Percentiles rank a stretch among this genome's conserved stretches.
Evolutionary conservation across 495 filamentous ascomycete species (phyloP).

Genomic region (Xylaria intraflava): DNA sequence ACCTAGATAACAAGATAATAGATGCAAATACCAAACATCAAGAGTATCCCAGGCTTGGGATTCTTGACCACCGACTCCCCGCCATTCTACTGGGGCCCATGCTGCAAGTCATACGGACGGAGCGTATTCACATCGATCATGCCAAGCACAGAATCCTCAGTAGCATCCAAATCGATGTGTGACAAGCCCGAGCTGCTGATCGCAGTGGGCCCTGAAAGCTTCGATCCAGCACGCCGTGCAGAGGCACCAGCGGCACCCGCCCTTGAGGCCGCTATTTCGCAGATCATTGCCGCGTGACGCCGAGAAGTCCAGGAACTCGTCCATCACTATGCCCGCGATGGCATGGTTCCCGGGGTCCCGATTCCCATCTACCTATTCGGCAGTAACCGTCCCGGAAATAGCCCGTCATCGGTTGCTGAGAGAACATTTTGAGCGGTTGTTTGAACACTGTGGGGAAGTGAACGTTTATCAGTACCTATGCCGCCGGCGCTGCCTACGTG

Average conservation of each 20-base stretch:
- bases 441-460: constrained; percentile 44
- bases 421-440: constrained; percentile 51
- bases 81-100: constrained; percentile 16
- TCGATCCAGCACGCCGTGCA: constrained; percentile 50
- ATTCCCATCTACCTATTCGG: constrained; percentile 36
- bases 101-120: constrained; percentile 33
- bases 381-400: constrained; percentile 58
- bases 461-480: background rate
- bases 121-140: constrained; percentile 39
- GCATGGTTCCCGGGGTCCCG: constrained; percentile 44
- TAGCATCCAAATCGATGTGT: constrained; percentile 41
- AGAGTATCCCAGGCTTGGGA: background rate
- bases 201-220: constrained; percentile 36
- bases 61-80: no score
- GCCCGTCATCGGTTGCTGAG: constrained; percentile 51
- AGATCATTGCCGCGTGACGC: constrained; percentile 54
- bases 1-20: no score
- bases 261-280: constrained; percentile 42
- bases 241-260: constrained; percentile 56
- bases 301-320: constrained; percentile 54
- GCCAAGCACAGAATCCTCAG: constrained; percentile 42
- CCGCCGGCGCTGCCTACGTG: background rate
- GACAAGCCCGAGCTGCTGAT: constrained; percentile 26
- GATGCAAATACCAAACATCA: background rate
- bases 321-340: constrained; percentile 48